phyloP scores from a whole-genome alignment of 352 stramenopile species.

The Phytopythium boreale region DNA sequence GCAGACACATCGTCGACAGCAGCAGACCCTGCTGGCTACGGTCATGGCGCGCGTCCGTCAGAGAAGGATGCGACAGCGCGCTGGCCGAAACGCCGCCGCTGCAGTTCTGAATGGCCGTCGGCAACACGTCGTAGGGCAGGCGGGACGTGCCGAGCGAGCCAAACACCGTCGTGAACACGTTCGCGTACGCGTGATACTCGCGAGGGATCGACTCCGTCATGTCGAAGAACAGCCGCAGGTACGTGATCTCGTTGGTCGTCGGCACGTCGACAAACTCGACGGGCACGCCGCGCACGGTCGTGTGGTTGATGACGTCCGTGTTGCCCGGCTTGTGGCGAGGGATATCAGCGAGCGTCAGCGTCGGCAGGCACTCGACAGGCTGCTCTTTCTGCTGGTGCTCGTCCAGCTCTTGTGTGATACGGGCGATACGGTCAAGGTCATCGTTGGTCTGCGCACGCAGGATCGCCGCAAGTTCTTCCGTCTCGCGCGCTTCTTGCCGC shows the following conservation, averaged over 20 bases:
- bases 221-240: constrained; percentile 75
- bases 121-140: constrained; percentile 58
- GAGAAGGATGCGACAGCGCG: constrained; percentile 48
- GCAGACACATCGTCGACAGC: constrained; percentile 64
- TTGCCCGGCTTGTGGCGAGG: constrained; percentile 43
- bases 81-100: constrained; percentile 72
- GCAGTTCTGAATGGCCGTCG: constrained; percentile 75
- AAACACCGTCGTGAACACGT: constrained; percentile 69
- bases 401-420: constrained; percentile 42
- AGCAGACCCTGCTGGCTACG: constrained; percentile 59
- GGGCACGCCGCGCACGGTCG: constrained; percentile 16
- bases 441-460: constrained; percentile 42
- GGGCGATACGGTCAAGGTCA: constrained; percentile 56
- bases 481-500: constrained; percentile 48
- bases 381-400: constrained; percentile 63
- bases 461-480: constrained; percentile 38
- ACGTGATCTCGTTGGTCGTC: constrained; percentile 83
- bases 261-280: constrained; percentile 66
- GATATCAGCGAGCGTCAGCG: constrained; percentile 69
- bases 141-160: constrained; percentile 69
- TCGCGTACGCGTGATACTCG: constrained; percentile 65
- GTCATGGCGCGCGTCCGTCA: constrained; percentile 33
- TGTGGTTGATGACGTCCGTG: constrained; percentile 45
- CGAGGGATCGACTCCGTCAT: constrained; percentile 37
- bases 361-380: constrained; percentile 71